Evolutionary conservation across 2,329 filamentous ascomycete genomes (phyloP), one percentile per base, ranked within the genome.

Genomic region (Verticillium isaacii): DNA sequence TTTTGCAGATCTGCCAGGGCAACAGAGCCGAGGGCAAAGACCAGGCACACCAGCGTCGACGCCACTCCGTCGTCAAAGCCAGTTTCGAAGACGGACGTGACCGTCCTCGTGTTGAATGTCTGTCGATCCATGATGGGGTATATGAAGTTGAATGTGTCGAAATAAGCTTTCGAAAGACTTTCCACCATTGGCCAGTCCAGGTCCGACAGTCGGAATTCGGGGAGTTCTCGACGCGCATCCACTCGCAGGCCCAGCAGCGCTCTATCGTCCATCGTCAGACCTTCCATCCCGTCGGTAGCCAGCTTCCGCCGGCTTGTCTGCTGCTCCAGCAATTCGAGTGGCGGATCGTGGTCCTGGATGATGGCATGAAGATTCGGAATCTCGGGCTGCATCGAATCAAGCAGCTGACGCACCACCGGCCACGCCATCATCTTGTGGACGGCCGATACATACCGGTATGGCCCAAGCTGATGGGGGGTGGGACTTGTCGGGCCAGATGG

Each of bases 111-210:
- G 64, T 79, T 73, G 69, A 88, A 88, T 25, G 72, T 74, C 37
- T 84, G 78, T n/a, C 82, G 76, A 64, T 87, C 84, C 68, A 88
- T 75, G 41, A 88, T 78, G 0, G 85, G 85, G 66, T 82, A 82
- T 15, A 86, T 68, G 14, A 85, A 75, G 68, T 88, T 87, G 72
- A 85, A 85, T 1, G 79, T 82, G 66, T 85, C 81, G 68, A 88
- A 88, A 67, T 85, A 88, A 0, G 79, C 77, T 57, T 81, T 82
- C 62, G 78, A 78, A 41, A 85, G 74, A 29, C 75, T 73, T 62
- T 80, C 77, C 72, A 87, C 81, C 2, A 75, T 74, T 6, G 84
- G 81, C 69, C 78, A 78, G 14, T 75, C 77, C 57, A 86, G 67
- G 5, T 68, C 68, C 3, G 57, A 50, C 9, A 62, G 52, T 14